Conservation (phyloP, 139 green algal genomes). For the Dunaliella primolecta region DNA sequence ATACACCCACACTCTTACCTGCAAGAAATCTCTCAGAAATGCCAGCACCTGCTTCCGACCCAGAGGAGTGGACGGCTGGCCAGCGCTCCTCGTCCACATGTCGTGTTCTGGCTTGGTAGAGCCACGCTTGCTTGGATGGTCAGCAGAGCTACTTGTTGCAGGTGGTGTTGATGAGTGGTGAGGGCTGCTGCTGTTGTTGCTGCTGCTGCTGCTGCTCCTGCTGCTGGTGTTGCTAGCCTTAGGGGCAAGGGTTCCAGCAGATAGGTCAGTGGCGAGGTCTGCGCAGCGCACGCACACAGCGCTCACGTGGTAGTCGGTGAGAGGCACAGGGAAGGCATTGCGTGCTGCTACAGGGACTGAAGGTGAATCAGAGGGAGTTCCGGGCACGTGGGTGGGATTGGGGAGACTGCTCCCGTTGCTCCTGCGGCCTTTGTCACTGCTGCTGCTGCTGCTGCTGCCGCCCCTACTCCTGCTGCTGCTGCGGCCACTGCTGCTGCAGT, state of each 20-base stretch:
- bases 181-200: background rate
- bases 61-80: background rate
- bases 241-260: too few relatives aligned
- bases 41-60: background rate
- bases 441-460: background rate
- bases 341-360: too few relatives aligned
- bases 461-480: background rate
- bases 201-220: background rate
- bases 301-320: background rate
- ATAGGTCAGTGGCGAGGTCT: background rate
- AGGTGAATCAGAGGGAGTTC: background rate
- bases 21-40: background rate
- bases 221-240: conserved; percentile 9
- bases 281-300: background rate
- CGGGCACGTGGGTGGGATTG: background rate
- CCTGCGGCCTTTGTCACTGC: background rate
- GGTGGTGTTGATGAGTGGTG: too few relatives aligned
- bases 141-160: background rate
- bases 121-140: background rate
- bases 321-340: background rate
- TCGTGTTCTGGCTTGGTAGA: too few relatives aligned
- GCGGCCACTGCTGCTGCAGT: conserved; percentile 4
- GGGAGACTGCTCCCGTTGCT: background rate
- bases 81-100: too few relatives aligned
- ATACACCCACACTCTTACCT: too few relatives aligned